phyloP scores from a whole-genome alignment of 768 basidiomycete species.

The Dentipellis sp. region DNA sequence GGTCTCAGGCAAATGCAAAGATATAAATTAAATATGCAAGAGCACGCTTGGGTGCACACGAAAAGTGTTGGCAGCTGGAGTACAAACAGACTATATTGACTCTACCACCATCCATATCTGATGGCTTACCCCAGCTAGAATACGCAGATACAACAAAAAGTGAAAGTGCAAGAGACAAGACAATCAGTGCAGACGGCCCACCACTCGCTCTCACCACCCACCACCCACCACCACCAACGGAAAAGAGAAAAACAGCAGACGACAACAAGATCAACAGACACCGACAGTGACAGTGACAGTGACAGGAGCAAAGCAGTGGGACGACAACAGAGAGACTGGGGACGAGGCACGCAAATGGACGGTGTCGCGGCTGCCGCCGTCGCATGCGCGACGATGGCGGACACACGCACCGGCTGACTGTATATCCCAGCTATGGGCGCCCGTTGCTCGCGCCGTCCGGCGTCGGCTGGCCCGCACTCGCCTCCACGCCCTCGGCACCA shows the following conservation, averaged over 20 bases:
- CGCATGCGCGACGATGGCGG: neutral
- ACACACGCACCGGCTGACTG: neutral
- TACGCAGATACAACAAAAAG: neutral
- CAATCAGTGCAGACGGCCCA: too few species aligned
- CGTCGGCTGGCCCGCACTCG: slow-evolving; percentile 1
- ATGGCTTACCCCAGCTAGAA: neutral
- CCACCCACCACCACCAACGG: too few species aligned
- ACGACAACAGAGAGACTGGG: too few species aligned
- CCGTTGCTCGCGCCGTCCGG: neutral
- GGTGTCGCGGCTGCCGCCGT: too few species aligned
- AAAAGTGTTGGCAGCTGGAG: neutral
- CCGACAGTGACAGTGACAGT: too few species aligned
- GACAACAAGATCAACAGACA: neutral
- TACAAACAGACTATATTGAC: neutral
- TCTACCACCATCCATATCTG: neutral
- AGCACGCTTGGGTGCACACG: neutral
- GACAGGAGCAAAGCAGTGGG: too few species aligned
- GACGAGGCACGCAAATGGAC: too few species aligned
- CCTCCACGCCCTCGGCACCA: slow-evolving; percentile 5
- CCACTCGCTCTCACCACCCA: too few species aligned
- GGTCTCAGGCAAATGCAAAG: neutral
- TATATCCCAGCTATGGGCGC: neutral
- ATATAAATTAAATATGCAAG: neutral
- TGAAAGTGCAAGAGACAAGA: neutral
- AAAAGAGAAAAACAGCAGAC: neutral